Percentiles rank a stretch among this genome's conserved stretches.
These are phyloP conservation scores for Gynandropsis gynandra DNA, from an alignment of 345 rosid species.

Conservation along the genomic window DNA sequence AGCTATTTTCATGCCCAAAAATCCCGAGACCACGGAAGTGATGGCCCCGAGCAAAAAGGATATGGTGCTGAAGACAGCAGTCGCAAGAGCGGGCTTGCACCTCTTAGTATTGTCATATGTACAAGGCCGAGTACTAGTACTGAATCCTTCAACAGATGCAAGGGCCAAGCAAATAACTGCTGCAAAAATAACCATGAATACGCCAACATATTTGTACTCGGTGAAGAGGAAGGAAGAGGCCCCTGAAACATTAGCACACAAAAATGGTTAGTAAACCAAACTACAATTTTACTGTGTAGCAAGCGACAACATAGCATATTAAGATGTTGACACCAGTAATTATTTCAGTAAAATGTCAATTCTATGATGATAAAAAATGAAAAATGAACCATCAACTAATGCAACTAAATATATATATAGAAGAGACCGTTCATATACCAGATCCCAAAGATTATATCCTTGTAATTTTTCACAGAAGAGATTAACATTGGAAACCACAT, in stretches of 20 bases:
- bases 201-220: constrained; percentile 47
- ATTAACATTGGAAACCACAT: too few relatives aligned
- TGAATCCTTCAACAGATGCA: constrained; percentile 61
- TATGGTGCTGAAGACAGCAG: constrained; percentile 48
- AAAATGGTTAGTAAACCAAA: background rate
- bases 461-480: too few relatives aligned
- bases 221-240: constrained; percentile 60
- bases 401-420: too few relatives aligned
- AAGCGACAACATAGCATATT: too few relatives aligned
- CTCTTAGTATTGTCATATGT: constrained; percentile 40
- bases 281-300: too few relatives aligned
- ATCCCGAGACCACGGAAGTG: constrained; percentile 61
- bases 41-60: constrained; percentile 67
- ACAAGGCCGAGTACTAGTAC: constrained; percentile 54
- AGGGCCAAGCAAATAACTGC: constrained; percentile 50
- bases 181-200: constrained; percentile 43
- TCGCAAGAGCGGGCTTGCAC: constrained; percentile 64
- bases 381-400: too few relatives aligned
- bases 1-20: constrained; percentile 68
- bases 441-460: too few relatives aligned
- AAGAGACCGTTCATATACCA: too few relatives aligned
- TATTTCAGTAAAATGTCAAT: too few relatives aligned
- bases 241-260: constrained; percentile 29
- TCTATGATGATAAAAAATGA: too few relatives aligned
- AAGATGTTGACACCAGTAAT: too few relatives aligned